Evolutionary conservation across 179 eudicot species (phyloP), one percentile per base, ranked within the genome.

Genomic region (Vitellaria paradoxa): DNA sequence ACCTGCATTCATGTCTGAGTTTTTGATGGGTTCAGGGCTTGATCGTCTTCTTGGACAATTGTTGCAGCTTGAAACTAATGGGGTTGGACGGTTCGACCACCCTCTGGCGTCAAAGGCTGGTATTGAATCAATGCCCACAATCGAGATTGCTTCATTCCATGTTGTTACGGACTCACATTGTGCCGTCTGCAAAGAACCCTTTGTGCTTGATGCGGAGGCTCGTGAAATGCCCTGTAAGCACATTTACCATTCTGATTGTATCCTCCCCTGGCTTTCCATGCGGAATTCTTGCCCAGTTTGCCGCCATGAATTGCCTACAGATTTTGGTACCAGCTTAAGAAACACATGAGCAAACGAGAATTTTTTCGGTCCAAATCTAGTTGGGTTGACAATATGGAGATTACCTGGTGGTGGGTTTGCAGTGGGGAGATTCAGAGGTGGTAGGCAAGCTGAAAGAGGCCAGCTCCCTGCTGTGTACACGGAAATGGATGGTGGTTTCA

Each of bases 381-480:
- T 85, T 0, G 90, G 88, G 61, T 61, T 87, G 24, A 81, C 88
- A 10, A 87, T 87, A 23, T 85, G 90, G 90, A 81, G 90, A 66
- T 37, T 87, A n/a, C 85, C 88, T 0, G 90, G 88, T 1, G 90
- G 90, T 5, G 90, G 88, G 18, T 87, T 83, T 20, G 88, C 90
- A 0, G 90, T 87, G 20, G 90, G 88, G 50, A 81, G 87, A 65
- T 87, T 85, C 7, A 18, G 74, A 0, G 86, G 87, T 14, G 89
- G 81, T 1, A 56, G 76, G 17, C 72, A 83, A 56, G 89, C 82
- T 6, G 91, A 86, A 0, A 91, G 89, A 73, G 74, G 94, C 7
- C 94, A 89, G 80, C 76, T 89, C 74, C 96, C 97, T 5, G 94
- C 87, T 9, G 98, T 94, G 7, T 94, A 83, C 68, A 92, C 98